Evolutionary conservation across 2,329 filamentous ascomycete genomes (phyloP), one percentile per base, ranked within the genome.

Genomic region (Lachnellula willkommii): DNA sequence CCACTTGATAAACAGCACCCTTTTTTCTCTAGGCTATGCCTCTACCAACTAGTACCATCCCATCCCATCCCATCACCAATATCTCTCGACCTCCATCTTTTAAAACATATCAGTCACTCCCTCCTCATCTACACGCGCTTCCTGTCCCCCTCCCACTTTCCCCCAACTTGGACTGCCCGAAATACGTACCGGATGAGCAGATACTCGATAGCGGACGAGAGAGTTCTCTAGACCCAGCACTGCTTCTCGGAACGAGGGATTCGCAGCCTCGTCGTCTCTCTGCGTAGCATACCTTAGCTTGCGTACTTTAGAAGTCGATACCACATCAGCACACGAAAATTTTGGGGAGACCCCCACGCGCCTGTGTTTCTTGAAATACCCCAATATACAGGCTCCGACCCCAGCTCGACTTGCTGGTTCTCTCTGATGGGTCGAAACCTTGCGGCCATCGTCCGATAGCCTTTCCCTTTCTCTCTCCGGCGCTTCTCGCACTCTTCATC

Each of bases 351-450:
- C 24, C n/a, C 28, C 26, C 51, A 32, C 51, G 28, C 40, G 35
- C 39, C 15, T 24, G 37, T 32, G 28, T 22, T 35, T 22, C 14
- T 14, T 26, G 12, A 26, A 32, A 47, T 47, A 28, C 45, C 5
- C 24, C 45, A 28, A 28, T 32, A 11, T 28, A 7, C n/a, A 14
- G n/a, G 45, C 45, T 32, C 12, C 22, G 45, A 15, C 24, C 28
- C 45, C 14, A 47, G 22, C 45, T 32, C 12, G 26, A 47, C 22
- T 47, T n/a, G 24, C 24, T 47, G 14, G n/a, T 45, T 45, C 42
- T 45, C 39, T 63, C 66, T 67, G 61, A 69, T 69, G 68, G 67
- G 67, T 66, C 55, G 55, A 61, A 60, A 54, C 53, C 53, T 58
- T 55, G 56, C 47, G 50, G 43, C 45, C 53, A 61, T 65, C 57